Base-by-base conservation (phyloP, 257 asterid species). In the Nicotiana obtusifolia region DNA sequence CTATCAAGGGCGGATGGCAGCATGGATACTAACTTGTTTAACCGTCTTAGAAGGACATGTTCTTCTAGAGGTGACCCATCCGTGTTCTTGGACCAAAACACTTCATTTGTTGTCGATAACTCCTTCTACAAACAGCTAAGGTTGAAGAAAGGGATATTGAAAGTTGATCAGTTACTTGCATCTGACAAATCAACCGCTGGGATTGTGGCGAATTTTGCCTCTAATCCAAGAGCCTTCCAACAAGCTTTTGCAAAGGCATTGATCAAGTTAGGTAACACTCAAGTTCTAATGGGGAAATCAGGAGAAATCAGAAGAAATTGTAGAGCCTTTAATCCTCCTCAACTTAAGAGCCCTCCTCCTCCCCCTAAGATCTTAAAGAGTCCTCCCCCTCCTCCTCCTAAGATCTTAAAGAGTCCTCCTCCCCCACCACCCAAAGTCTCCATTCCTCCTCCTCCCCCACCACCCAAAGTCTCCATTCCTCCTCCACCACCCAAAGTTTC, bases 21-120 rank as follows among this genome's bases (percentile, higher is more conserved):
- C 20, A 90, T 92, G 93, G 96, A 93, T 31, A 85, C 88, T 1
- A 76, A 20, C 3, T 30, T 93, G 90, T 91, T 87, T 2, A 84
- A 91, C 16, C 22, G 19, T 11, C 88, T 93, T 0, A 5, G 52
- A 56, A 85, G 28, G 83, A 83, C 78, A 9, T 92, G 97, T 75
- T 88, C 47, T 41, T 41, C 86, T 0, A 65, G 90, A 83, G 60
- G 17, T 0, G 94, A 90, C 75, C 97, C 92, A 56, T 85, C 89
- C 4, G 90, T 75, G 15, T 90, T 89, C 84, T 76, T 93, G 75
- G 97, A 93, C 56, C 97, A 93, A 68, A 91, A 92, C 13, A 90
- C 92, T 0, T 28, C 95, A 10, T 90, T 89, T 20, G 17, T n/a
- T 1, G 11, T 92, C n/a, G 98, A 93, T 60, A 92, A 90, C 81